Conservation (phyloP, 371 early-diverging fungal genomes). For the Chytridium lagenaria region DNA sequence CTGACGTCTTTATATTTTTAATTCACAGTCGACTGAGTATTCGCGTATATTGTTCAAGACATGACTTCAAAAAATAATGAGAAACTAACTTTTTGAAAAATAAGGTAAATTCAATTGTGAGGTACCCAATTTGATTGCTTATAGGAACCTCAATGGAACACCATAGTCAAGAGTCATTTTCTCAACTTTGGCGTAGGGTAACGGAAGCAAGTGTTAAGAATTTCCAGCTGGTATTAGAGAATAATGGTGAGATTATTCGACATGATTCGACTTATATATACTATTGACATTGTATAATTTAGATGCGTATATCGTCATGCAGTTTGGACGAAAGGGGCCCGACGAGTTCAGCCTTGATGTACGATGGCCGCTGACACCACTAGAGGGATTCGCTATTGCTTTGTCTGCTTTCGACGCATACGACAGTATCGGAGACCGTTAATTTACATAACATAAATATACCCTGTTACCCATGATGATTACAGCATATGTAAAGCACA, state of each 20-base stretch:
- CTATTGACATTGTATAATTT: background rate
- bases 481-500: too few species aligned
- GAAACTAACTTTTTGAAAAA: background rate
- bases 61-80: background rate
- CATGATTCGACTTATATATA: background rate
- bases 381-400: background rate
- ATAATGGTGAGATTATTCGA: background rate
- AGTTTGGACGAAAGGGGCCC: constrained; percentile 78
- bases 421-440: background rate
- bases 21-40: background rate
- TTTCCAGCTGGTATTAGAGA: constrained; percentile 89
- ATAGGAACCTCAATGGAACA: constrained; percentile 70
- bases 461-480: background rate
- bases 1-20: too few species aligned
- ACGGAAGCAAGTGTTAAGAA: constrained; percentile 94
- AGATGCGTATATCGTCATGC: constrained; percentile 82
- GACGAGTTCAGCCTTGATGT: background rate
- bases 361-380: background rate
- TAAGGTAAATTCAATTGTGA: too few species aligned
- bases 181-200: constrained; percentile 93
- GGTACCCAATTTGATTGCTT: background rate
- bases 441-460: too few species aligned
- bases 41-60: background rate
- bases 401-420: background rate
- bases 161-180: constrained; percentile 90